Evolutionary conservation across 75 land plant genomes (phyloP), one percentile per base, ranked within the genome.

Genomic region (Larix kaempferi): DNA sequence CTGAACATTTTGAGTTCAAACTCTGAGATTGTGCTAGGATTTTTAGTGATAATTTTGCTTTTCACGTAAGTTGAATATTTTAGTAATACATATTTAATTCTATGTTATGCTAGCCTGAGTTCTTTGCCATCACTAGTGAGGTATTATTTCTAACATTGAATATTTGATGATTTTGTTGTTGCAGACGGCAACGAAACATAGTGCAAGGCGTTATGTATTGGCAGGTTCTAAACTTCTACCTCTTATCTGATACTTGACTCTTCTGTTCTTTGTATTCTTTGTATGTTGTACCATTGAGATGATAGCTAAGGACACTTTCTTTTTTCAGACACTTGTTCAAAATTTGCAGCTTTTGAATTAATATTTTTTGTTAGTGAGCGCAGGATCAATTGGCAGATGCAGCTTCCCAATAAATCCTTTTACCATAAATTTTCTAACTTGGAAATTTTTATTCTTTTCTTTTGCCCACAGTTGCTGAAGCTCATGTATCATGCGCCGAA

Each of bases 181-280:
- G 75, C 90, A 95, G 98, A 85, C 88, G 94, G 83, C 96, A 93
- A 69, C 93, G 98, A 25, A 95, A 88, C 82, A 82, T 95, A 19
- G 78, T 95, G 41, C 96, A 86, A 56, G 86, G 94, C 39, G 86
- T 95, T 80, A 89, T 95, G 84, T 91, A 95, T 75, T 95, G 98
- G 98, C 96, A 93, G 93, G 98, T 93, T 25, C 12, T 19, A 59
- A 19, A 44, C 49, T 44, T 44, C 49, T 44, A 25, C 27, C 64
- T 62, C 27, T 26, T 62, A 22, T 26, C 64, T 62, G 27, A 7
- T 67, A 35, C 52, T 67, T 17, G 7, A 21, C 6, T 35, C 33
- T 67, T 67, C 74, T 10, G 5, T 55, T 10, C 61, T 37, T 76
- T 76, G 6, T 15, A 35, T 14, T 0, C 15, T 29, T 29, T 59